phyloP scores from a whole-genome alignment of 163 green algal genomes.

The Prototheca wickerhamii region DNA sequence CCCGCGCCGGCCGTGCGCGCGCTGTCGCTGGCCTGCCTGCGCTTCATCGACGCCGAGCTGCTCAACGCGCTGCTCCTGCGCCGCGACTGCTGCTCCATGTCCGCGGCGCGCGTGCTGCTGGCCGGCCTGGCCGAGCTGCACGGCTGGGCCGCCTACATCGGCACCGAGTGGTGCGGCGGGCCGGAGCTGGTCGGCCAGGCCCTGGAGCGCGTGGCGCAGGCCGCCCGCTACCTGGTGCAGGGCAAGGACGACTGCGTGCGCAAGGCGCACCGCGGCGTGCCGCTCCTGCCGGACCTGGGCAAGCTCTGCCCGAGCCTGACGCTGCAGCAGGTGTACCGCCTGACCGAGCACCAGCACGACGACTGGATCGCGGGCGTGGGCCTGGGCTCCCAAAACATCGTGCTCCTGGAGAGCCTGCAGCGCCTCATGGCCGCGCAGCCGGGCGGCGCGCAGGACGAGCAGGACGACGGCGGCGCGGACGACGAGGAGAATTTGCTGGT shows the following conservation, averaged over 20 bases:
- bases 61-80: conserved; percentile 99
- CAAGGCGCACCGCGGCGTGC: conserved; percentile 84
- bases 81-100: conserved; percentile 97
- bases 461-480: not conserved
- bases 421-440: conserved; percentile 22
- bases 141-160: conserved; percentile 68
- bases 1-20: conserved; percentile 78
- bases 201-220: conserved; percentile 88
- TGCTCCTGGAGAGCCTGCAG: conserved; percentile 40
- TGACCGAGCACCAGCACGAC: conserved; percentile 63
- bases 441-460: conserved; percentile 2
- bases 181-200: conserved; percentile 68
- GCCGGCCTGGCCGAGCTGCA: conserved; percentile 87
- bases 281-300: conserved; percentile 52
- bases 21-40: conserved; percentile 95
- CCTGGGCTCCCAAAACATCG: conserved; percentile 29
- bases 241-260: conserved; percentile 94
- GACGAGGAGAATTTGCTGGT: not conserved
- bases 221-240: conserved; percentile 85
- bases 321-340: conserved; percentile 98
- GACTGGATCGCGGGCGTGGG: conserved; percentile 41
- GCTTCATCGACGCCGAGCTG: conserved; percentile 90
- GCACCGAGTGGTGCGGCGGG: conserved; percentile 70
- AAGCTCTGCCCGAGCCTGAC: conserved; percentile 90
- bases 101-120: conserved; percentile 97